Evolutionary conservation across 2,329 filamentous ascomycete genomes (phyloP).

Genomic region (Furcasterigmium sp.): DNA sequence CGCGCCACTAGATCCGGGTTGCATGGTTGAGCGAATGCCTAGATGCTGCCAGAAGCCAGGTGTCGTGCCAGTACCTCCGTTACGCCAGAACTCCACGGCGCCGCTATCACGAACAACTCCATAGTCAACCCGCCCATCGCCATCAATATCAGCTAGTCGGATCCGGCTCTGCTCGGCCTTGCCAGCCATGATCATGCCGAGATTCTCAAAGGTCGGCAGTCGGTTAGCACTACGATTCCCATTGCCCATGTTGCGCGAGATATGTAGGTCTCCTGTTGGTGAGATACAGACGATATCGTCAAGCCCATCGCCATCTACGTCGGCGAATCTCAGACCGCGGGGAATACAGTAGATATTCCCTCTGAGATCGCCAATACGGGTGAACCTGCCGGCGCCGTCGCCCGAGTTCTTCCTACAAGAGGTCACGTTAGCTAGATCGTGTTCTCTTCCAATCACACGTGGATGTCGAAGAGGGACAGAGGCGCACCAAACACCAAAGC

Average conservation of each 20-base stretch:
- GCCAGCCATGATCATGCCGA: too few species aligned
- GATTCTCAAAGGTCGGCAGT: too few species aligned
- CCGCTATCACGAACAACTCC: constrained; percentile 17
- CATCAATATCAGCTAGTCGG: constrained; percentile 16
- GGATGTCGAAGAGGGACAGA: too few species aligned
- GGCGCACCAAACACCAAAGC: constrained; percentile 2
- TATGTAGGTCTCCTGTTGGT: background rate
- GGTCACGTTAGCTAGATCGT: too few species aligned
- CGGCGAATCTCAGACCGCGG: constrained; percentile 5
- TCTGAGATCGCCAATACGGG: constrained; percentile 7
- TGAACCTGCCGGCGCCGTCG: background rate
- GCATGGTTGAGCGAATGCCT: constrained; percentile 11
- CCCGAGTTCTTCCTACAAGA: background rate
- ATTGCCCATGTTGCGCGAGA: constrained; percentile 7
- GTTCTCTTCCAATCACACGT: too few species aligned
- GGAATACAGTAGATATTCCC: constrained; percentile 4
- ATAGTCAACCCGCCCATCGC: constrained; percentile 27
- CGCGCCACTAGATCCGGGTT: constrained; percentile 11
- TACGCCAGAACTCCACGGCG: constrained; percentile 24
- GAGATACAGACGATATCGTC: constrained; percentile 8
- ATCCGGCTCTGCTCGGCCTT: background rate
- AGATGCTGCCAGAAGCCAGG: constrained; percentile 27
- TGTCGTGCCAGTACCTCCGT: constrained; percentile 19
- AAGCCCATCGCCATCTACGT: constrained; percentile 14
- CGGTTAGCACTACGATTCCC: constrained; percentile 1